phyloP scores from a whole-genome alignment of 441 rosid species.

The Erodium trifolium region DNA sequence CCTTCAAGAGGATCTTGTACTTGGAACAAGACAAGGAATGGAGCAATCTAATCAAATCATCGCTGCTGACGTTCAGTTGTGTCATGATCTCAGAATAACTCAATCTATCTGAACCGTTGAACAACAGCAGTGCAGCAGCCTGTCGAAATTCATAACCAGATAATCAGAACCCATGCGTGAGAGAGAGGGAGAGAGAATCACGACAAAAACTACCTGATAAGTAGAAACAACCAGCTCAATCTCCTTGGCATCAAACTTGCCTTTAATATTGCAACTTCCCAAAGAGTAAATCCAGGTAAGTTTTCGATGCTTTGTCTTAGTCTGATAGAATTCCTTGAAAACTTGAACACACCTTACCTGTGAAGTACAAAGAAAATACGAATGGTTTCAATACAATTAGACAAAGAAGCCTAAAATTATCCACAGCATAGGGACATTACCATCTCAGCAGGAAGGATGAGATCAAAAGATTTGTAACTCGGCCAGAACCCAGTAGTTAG shows the following conservation, averaged over 20 bases:
- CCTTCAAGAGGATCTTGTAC: conserved; percentile 76
- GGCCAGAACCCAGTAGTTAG: conserved; percentile 99
- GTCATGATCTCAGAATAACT: conserved; percentile 71
- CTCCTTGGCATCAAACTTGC: conserved; percentile 73
- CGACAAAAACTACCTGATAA: conserved; percentile 51
- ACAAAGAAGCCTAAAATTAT: neutral
- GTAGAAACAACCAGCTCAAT: conserved; percentile 86
- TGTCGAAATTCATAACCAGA: neutral
- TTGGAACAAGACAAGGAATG: conserved; percentile 88
- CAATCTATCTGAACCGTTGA: conserved; percentile 62
- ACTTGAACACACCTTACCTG: conserved; percentile 85
- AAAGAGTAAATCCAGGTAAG: conserved; percentile 92
- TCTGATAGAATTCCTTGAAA: conserved; percentile 75
- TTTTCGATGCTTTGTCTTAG: conserved; percentile 69
- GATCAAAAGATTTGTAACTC: conserved; percentile 85
- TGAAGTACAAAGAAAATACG: conserved; percentile 1
- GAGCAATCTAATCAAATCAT: conserved; percentile 74
- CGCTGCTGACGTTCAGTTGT: conserved; percentile 70
- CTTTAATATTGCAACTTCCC: conserved; percentile 72
- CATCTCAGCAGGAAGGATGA: conserved; percentile 89
- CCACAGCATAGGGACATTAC: conserved; percentile 26
- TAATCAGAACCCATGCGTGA: neutral
- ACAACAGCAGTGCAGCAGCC: conserved; percentile 70
- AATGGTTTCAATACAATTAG: neutral
- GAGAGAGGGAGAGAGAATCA: neutral